Base-by-base conservation (phyloP, 129 eudicot species). In the Deinandra increscens region DNA sequence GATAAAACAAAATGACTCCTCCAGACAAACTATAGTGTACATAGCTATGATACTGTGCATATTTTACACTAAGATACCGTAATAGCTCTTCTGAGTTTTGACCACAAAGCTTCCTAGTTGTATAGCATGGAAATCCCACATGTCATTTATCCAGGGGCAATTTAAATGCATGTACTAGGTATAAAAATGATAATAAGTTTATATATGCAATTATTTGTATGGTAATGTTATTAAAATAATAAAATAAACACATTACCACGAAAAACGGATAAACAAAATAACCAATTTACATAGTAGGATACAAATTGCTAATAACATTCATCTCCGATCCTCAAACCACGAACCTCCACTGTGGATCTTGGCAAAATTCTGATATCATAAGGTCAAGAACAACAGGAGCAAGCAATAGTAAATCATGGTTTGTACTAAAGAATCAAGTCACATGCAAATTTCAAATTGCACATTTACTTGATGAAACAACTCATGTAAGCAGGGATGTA, bases 231-330 rank as follows among this genome's bases (percentile, higher is more conserved):
- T 60, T 46, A 60, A 3, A 4, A 18, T 60, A 63, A 46, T 46
- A 60, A 3, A 5, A 18, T 60, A 63, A 46, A n/a, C 64, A 67
- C 38, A 38, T 71, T 46, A 70, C 56, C 79, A 78, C 6, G n/a
- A 36, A 71, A 33, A 54, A 48, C 11, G 4, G 13, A 60, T 18
- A 0, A 31, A 69, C 39, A 46, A 44, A 5, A 54, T 20, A 54
- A 66, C 48, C 59, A 44, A 71, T 68, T 46, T 67, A 23, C 64
- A 83, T 29, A 75, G 56, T 78, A 82, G 88, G 88, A 88, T 80
- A 82, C 90, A 75, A 58, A 55, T 69, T 56, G 69, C 72, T 62
- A 64, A 74, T 31, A 64, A 71, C 76, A 11, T 81, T 78, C 73
- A 62, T 82, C 78, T 51, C 76, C 79, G 34, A 59, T 49, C 76